Evolutionary conservation across 805 yeast genomes (phyloP).

Genomic region (Groenewaldozyma salmanticensis): DNA sequence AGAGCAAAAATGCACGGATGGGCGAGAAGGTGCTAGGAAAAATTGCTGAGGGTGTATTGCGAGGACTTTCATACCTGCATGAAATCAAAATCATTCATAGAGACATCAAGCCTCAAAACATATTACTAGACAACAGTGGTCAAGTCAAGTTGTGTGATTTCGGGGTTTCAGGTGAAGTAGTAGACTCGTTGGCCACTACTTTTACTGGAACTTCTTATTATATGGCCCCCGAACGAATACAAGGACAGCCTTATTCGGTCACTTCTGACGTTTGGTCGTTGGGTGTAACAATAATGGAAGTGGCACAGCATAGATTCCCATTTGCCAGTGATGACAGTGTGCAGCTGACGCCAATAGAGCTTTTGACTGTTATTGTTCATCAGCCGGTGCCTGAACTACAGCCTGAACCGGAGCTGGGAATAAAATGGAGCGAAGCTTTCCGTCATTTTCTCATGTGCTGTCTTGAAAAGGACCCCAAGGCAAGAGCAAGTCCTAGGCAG

Average conservation of each 20-base stretch:
- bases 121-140: constrained; percentile 64
- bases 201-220: constrained; percentile 96
- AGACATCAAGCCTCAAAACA: constrained; percentile 94
- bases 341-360: constrained; percentile 75
- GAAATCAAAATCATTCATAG: constrained; percentile 84
- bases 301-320: constrained; percentile 88
- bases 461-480: constrained; percentile 64
- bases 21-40: constrained; percentile 91
- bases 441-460: constrained; percentile 75
- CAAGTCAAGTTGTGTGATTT: constrained; percentile 91
- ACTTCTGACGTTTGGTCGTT: constrained; percentile 96
- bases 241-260: constrained; percentile 91
- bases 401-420: constrained; percentile 68
- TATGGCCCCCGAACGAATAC: constrained; percentile 97
- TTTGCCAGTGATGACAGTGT: constrained; percentile 42
- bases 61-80: constrained; percentile 81
- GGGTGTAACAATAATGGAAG: constrained; percentile 85
- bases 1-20: constrained; percentile 68
- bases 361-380: constrained; percentile 69
- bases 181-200: constrained; percentile 88
- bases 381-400: constrained; percentile 64
- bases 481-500: constrained; percentile 87
- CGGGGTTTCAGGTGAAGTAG: constrained; percentile 96
- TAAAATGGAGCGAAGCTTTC: constrained; percentile 74
- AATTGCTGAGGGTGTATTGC: constrained; percentile 74